These are phyloP conservation scores for Scleroderma citrinum DNA, from an alignment of 768 basidiomycete genomes.

Conservation along the genomic window DNA sequence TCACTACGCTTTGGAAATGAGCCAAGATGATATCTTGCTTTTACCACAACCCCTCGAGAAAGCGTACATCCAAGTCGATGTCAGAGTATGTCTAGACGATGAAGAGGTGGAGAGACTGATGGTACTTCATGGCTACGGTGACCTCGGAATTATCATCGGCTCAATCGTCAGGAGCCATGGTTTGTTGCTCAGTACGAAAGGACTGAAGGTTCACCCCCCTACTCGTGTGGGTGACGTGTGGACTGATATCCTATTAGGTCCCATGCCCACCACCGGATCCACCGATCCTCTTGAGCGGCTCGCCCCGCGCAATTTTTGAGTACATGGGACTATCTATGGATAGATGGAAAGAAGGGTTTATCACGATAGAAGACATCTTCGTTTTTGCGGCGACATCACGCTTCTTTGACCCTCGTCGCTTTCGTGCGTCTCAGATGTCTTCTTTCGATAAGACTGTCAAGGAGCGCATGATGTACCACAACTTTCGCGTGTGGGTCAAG, in stretches of 20 bases:
- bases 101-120: constrained; percentile 45
- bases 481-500: constrained; percentile 49
- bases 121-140: constrained; percentile 63
- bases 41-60: constrained; percentile 3
- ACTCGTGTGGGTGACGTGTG: neutral
- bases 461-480: constrained; percentile 51
- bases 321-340: constrained; percentile 57
- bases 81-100: constrained; percentile 49
- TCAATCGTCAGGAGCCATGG: constrained; percentile 48
- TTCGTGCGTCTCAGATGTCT: constrained; percentile 29
- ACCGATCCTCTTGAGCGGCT: constrained; percentile 44
- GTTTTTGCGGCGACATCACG: constrained; percentile 50
- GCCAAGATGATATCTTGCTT: constrained; percentile 28
- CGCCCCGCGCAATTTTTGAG: constrained; percentile 42
- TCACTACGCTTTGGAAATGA: constrained; percentile 53
- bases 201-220: constrained; percentile 45
- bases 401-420: constrained; percentile 43
- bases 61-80: constrained; percentile 51
- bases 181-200: constrained; percentile 44
- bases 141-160: constrained; percentile 65
- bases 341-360: constrained; percentile 48
- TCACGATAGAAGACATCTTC: constrained; percentile 48
- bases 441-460: constrained; percentile 38
- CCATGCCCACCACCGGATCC: constrained; percentile 24
- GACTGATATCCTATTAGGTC: constrained; percentile 27